Base-by-base conservation (phyloP, 2,329 filamentous ascomycete species). In the Chrysoporthe austroafricana region DNA sequence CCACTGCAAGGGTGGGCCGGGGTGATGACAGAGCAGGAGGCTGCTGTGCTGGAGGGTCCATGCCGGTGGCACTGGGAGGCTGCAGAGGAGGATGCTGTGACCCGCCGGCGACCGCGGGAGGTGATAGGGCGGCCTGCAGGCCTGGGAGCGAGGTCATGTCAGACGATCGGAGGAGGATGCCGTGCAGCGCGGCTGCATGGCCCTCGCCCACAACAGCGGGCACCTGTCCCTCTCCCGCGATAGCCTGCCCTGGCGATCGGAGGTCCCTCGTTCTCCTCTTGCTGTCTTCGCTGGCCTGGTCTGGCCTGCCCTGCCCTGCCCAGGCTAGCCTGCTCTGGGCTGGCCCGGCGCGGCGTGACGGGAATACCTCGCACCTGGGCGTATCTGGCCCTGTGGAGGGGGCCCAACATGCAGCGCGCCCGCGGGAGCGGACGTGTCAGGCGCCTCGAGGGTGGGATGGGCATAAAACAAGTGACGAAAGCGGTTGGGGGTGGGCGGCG, bases 1-100 rank as follows among this genome's bases (percentile, higher is more conserved):
- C 48, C 46, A 57, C 21, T 50, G 61, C 67, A 64, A 56, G 57
- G 64, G 48, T 67, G n/a, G 61, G 39, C 48, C 54, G 64, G 56
- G 57, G 39, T 42, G 43, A 21, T 43, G 63, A 21, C 42, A 54
- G 61, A 48, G 34, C 32, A 59, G 58, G 57, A 50, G 39, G 26
- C 26, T 26, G 21, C 50, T 32, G 61, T 39, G 42, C 6, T n/a
- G 60, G 44, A 18, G 43, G 57, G 36, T 32, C 54, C 54, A 66
- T 46, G 44, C 26, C 48, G 21, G 36, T 26, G 44, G 26, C 36
- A 59, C 59, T 66, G 63, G 60, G 16, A 26, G 21, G 63, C 39
- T 50, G 63, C 46, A 54, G 43, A 21, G 5, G 44, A 44, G 16
- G 39, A n/a, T 9, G 54, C 42, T 48, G 32, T 50, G 43, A 61